Evolutionary conservation across 2,329 filamentous ascomycete species (phyloP), one percentile per base, ranked within the genome.

Genomic region (Stromatinia cepivora): DNA sequence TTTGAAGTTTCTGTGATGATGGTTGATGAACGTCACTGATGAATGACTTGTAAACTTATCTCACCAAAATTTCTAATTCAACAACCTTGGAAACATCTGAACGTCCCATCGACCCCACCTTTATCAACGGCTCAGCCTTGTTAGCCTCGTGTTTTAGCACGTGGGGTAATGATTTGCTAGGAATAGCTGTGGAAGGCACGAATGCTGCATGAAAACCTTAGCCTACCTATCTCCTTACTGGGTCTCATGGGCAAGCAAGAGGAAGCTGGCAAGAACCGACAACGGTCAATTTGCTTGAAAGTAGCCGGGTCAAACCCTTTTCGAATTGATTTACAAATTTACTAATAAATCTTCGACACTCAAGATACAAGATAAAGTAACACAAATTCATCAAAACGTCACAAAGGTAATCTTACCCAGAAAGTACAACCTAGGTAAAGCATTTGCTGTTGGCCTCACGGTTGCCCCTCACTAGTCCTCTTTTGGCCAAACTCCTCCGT

Each of bases 391-490:
- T 42, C 39, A 15, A 42, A 42, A 42, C 39, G 15, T 42, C 39
- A 42, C 39, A 42, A 42, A 42, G 39, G 13, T 42, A 42, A 42
- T 42, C 39, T 42, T 17, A 42, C 39, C 17, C 15, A 15, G 13
- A 42, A 42, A 42, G 20, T 57, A 39, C 31, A 6, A 36, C 22
- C 31, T 15, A 57, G 28, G 28, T 34, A 20, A 42, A n/a, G 11
- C 36, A 42, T 58, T 58, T 25, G 36, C 56, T 42, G 56, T 10
- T 15, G 52, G n/a, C 20, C 36, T 39, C 36, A 34, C 25, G 11
- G 3, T 9, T 71, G 65, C 70, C 70, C 70, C 70, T 70, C 70
- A 70, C 70, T 70, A 70, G 69, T 59, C 69, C 70, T 13, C 28
- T 66, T 64, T 39, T 54, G 48, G 70, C 10, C 50, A 69, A 69